phyloP scores from a whole-genome alignment of 352 stramenopile species.

The Globisporangium ultimum region DNA sequence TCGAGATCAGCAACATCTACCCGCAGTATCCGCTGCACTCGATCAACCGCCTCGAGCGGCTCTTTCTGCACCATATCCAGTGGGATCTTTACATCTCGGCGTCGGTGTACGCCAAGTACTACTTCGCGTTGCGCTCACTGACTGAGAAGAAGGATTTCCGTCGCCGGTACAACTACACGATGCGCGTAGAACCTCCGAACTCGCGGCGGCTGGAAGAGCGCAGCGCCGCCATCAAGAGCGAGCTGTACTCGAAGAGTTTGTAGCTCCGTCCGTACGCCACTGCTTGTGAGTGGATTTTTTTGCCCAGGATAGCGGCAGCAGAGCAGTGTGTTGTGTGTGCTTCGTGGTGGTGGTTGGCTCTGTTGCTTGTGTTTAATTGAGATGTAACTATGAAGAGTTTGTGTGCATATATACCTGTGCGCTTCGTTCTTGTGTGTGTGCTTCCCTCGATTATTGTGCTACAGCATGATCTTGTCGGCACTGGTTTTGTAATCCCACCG shows the following conservation, averaged over 20 bases:
- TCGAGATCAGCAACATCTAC: conserved; percentile 98
- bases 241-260: conserved; percentile 85
- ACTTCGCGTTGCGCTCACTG: conserved; percentile 96
- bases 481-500: conserved; percentile 84
- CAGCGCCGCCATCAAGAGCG: conserved; percentile 73
- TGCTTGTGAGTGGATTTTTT: neutral
- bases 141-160: conserved; percentile 91
- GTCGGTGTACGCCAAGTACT: conserved; percentile 97
- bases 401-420: neutral
- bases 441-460: neutral
- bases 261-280: conserved; percentile 14
- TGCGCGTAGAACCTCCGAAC: conserved; percentile 84
- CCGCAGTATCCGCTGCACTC: conserved; percentile 96
- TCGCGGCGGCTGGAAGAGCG: conserved; percentile 84
- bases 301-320: neutral
- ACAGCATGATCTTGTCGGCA: conserved; percentile 67
- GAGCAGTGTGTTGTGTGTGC: no score
- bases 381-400: neutral
- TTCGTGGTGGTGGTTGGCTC: no score
- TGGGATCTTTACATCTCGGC: conserved; percentile 98
- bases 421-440: neutral
- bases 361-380: neutral
- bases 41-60: conserved; percentile 96
- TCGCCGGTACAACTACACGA: conserved; percentile 87
- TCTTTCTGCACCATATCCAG: conserved; percentile 97